These are phyloP conservation scores for Fusarium sp. DNA, from an alignment of 2,329 filamentous ascomycete genomes.

Conservation along the genomic window DNA sequence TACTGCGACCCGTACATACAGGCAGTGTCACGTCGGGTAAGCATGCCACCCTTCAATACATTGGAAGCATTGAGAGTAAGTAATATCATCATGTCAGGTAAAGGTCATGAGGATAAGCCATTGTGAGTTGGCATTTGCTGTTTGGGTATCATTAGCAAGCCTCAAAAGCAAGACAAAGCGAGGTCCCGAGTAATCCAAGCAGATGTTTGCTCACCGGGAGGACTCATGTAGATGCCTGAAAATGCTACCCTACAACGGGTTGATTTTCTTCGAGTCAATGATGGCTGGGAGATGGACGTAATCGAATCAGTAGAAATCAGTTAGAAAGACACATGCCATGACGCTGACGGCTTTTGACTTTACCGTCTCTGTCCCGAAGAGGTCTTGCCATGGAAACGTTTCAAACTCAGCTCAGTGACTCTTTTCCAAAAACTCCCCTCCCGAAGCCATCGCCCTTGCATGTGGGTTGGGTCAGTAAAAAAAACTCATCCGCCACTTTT, in stretches of 20 bases:
- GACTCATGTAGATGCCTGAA: not conserved
- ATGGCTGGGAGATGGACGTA: not conserved
- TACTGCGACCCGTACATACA: not conserved
- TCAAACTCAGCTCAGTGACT: not conserved
- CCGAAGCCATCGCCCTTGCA: not conserved
- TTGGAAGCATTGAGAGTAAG: not conserved
- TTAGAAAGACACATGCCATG: not conserved
- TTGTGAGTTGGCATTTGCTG: not conserved
- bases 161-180: not conserved
- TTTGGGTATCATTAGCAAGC: not conserved
- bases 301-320: not conserved
- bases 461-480: not conserved
- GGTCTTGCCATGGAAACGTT: not conserved
- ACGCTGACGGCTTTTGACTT: not conserved
- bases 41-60: constrained; percentile 7
- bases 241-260: not conserved
- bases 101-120: not conserved
- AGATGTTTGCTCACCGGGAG: not conserved
- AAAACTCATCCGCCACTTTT: not conserved
- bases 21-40: constrained; percentile 29
- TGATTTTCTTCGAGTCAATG: not conserved
- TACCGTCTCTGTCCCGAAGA: not conserved
- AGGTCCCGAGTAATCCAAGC: not conserved
- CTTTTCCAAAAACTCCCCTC: not conserved
- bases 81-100: not conserved